phyloP scores from a whole-genome alignment of 1,284 basidiomycete genomes.

The Albatrellus sp. region DNA sequence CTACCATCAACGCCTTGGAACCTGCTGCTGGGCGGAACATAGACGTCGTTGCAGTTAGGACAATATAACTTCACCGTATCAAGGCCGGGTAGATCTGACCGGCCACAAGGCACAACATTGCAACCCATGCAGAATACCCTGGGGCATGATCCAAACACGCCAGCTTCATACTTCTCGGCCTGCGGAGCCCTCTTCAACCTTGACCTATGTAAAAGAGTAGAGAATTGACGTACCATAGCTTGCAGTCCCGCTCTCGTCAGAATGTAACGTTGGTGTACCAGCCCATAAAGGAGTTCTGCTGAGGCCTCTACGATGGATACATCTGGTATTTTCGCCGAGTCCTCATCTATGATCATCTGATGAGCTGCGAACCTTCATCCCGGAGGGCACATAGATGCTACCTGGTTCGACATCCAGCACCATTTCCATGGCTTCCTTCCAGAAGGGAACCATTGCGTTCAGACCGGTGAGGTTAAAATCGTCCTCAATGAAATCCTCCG shows the following conservation, averaged over 20 bases:
- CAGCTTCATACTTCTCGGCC: constrained; percentile 93
- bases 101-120: constrained; percentile 90
- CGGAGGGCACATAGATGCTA: constrained; percentile 30
- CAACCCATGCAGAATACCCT: constrained; percentile 88
- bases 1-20: constrained; percentile 93
- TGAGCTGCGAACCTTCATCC: constrained; percentile 1
- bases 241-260: constrained; percentile 88
- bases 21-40: constrained; percentile 88
- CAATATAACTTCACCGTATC: constrained; percentile 99
- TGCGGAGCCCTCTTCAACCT: constrained; percentile 18
- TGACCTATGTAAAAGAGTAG: constrained; percentile 11
- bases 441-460: constrained; percentile 92
- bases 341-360: constrained; percentile 57
- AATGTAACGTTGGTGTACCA: constrained; percentile 97
- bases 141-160: constrained; percentile 91
- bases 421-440: constrained; percentile 99
- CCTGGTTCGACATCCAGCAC: constrained; percentile 99
- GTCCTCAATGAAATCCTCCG: constrained; percentile 99
- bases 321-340: constrained; percentile 83
- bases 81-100: constrained; percentile 92
- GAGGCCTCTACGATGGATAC: constrained; percentile 98
- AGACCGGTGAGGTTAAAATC: constrained; percentile 98
- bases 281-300: constrained; percentile 93
- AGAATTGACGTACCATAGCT: constrained; percentile 67
- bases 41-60: constrained; percentile 97